phyloP scores from a whole-genome alignment of 2,329 filamentous ascomycete genomes.

The Sporothrix variecibatus region DNA sequence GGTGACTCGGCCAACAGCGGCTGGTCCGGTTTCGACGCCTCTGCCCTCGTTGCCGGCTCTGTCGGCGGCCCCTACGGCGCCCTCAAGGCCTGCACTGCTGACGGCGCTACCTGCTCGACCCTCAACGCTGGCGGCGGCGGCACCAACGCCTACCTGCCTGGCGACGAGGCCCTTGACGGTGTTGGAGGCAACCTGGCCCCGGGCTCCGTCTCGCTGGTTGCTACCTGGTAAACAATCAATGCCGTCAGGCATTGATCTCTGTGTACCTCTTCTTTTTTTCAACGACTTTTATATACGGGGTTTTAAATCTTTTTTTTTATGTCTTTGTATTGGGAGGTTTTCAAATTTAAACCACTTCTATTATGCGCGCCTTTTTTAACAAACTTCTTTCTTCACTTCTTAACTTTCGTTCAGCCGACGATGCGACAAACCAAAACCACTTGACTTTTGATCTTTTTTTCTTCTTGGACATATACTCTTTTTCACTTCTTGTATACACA shows the following conservation, averaged over 20 bases:
- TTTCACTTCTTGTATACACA: neutral
- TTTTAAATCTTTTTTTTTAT: neutral
- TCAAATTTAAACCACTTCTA: constrained; percentile 5
- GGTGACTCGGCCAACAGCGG: constrained; percentile 48
- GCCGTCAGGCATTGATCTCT: neutral
- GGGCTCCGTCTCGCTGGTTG: constrained; percentile 31
- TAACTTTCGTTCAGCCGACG: constrained; percentile 22
- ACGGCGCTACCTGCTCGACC: constrained; percentile 37
- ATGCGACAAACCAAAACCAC: neutral
- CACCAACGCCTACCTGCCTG: constrained; percentile 41
- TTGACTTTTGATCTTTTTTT: neutral
- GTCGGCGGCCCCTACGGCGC: constrained; percentile 41
- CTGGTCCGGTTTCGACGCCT: constrained; percentile 55
- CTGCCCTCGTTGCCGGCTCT: constrained; percentile 48
- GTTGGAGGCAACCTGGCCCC: constrained; percentile 40
- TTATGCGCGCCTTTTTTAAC: constrained; percentile 4
- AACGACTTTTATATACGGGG: constrained; percentile 15
- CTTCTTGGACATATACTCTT: neutral
- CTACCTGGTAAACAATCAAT: constrained; percentile 28
- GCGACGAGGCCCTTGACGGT: constrained; percentile 39
- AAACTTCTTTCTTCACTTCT: neutral
- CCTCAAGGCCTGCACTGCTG: constrained; percentile 44
- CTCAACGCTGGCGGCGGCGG: constrained; percentile 37
- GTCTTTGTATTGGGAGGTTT: neutral
- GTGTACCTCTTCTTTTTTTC: neutral